These are phyloP conservation scores for Ceratobasidium sp. DNA, from an alignment of 1,284 basidiomycete species.

Conservation along the genomic window DNA sequence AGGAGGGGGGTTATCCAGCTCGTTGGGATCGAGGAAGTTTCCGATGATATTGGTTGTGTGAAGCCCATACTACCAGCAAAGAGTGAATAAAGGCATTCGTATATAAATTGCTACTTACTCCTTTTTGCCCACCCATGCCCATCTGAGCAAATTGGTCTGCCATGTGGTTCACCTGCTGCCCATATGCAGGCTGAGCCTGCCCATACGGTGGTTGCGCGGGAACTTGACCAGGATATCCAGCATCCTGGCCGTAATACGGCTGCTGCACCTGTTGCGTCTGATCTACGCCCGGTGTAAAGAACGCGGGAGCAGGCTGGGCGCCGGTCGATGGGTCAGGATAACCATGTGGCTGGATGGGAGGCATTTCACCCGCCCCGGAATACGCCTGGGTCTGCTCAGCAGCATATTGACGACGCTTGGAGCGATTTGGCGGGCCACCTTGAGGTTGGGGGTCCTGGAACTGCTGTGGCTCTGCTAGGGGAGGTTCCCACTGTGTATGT, in stretches of 20 bases:
- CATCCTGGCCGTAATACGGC: slow-evolving; percentile 52
- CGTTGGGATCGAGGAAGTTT: slow-evolving; percentile 86
- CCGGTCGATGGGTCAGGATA: slow-evolving; percentile 38
- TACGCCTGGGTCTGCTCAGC: slow-evolving; percentile 88
- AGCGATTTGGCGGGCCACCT: slow-evolving; percentile 47
- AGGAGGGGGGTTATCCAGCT: slow-evolving; percentile 82
- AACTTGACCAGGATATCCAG: slow-evolving; percentile 53
- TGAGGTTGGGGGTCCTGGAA: slow-evolving; percentile 44
- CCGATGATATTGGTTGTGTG: slow-evolving; percentile 89
- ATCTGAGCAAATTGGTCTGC: slow-evolving; percentile 88
- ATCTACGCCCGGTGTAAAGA: slow-evolving; percentile 79
- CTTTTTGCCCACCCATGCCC: slow-evolving; percentile 73
- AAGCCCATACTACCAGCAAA: slow-evolving; percentile 60
- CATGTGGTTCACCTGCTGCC: slow-evolving; percentile 63
- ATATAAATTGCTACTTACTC: slow-evolving; percentile 44
- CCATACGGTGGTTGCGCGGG: slow-evolving; percentile 57
- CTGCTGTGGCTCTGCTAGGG: slow-evolving; percentile 47
- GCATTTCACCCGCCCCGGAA: slow-evolving; percentile 59
- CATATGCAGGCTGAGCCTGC: slow-evolving; percentile 36
- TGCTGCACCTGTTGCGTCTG: slow-evolving; percentile 55
- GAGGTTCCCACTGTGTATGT: slow-evolving; percentile 71
- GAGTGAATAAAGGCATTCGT: neutral
- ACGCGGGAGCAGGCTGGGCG: slow-evolving; percentile 47
- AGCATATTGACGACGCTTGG: slow-evolving; percentile 88
- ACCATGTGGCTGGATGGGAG: slow-evolving; percentile 43